Evolutionary conservation across 2,329 filamentous ascomycete species (phyloP), one percentile per base, ranked within the genome.

Genomic region (Fusarium tricinctum): DNA sequence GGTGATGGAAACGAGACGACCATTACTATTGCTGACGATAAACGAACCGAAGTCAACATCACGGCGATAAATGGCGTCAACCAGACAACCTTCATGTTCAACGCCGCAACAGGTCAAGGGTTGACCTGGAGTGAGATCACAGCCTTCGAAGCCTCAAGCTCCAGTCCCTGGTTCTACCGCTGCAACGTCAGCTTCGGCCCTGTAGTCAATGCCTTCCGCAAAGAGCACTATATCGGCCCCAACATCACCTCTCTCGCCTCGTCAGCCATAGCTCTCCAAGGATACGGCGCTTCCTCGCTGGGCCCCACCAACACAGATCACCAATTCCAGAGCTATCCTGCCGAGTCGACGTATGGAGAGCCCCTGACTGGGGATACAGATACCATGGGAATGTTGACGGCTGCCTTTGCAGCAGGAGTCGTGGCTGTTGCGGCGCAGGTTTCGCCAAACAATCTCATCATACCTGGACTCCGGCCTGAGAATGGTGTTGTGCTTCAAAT

Each of bases 311-410:
- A 68, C 20, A 68, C 47, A 33, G 56, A 63, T 43, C 58, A 49
- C 30, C 67, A 69, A 32, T 69, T 69, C 15, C 80, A 82, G 66
- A 79, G 78, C 12, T 84, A 84, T 50, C 82, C 83, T 0, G 74
- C 77, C 26, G 79, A 82, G 50, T 78, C 79, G 2, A 59, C 74
- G 6, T 82, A 79, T 50, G 83, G 82, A 3, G 38, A 42, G 0
- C 72, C 77, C 4, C 52, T 70, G 14, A 55, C 73, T 14, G 83
- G 83, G 2, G 64, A 70, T 23, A 40, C 44, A 0, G 30, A 71
- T 0, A 55, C 52, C 0, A 81, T 86, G 73, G 83, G 78, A 5
- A 71, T 70, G 10, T 51, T 74, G 8, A 74, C 83, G 17, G 71
- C 78, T 1, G 65, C 74, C 2, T 84, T 80, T 51, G 72, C 78